These are phyloP conservation scores for Sporothrix brasiliensis DNA, from an alignment of 2,329 filamentous ascomycete species.

Conservation along the genomic window DNA sequence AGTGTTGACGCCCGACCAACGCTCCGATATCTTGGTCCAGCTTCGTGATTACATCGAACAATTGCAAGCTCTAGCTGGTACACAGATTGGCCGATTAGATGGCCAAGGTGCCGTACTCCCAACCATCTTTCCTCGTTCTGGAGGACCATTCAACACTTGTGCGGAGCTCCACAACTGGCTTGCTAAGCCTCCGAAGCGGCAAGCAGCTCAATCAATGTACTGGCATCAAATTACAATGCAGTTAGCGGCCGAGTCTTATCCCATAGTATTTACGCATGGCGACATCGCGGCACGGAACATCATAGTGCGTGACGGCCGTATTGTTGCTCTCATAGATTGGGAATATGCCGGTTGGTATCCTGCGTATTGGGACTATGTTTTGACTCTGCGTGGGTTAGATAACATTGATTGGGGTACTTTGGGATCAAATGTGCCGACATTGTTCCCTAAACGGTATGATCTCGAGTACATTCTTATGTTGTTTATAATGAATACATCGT, in stretches of 20 bases:
- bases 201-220: conserved; percentile 33
- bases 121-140: conserved; percentile 37
- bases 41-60: conserved; percentile 38
- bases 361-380: conserved; percentile 45
- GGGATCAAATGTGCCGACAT: conserved; percentile 24
- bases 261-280: conserved; percentile 53
- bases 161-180: conserved; percentile 39
- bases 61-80: conserved; percentile 33
- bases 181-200: conserved; percentile 35
- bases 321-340: conserved; percentile 54
- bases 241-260: conserved; percentile 28
- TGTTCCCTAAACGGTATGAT: conserved; percentile 8
- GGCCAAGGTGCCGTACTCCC: conserved; percentile 38
- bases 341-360: conserved; percentile 54
- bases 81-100: conserved; percentile 37
- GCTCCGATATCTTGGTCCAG: conserved; percentile 34
- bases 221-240: conserved; percentile 39
- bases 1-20: conserved; percentile 32
- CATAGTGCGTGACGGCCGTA: conserved; percentile 45
- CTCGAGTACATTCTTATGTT: too few species aligned
- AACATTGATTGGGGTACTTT: conserved; percentile 30
- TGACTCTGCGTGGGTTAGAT: conserved; percentile 29
- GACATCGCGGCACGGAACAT: conserved; percentile 49
- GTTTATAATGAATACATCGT: too few species aligned
- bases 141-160: conserved; percentile 36